Evolutionary conservation across 31 red algal species (phyloP).

Genomic region (Porphyra umbilicalis): DNA sequence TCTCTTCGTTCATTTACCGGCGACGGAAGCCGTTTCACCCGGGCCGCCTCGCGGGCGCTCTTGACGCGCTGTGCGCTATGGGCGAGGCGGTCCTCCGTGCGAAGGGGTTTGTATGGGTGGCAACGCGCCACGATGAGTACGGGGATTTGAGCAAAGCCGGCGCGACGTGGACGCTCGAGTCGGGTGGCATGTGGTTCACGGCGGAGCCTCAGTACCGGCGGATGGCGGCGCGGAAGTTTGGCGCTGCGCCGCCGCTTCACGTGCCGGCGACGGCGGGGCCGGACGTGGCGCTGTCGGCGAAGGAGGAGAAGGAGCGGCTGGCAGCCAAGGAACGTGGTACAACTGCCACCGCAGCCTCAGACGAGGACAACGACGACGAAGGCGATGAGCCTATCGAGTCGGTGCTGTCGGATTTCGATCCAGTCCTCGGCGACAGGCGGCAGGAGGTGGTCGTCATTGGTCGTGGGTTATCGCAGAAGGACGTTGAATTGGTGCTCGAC

Average conservation of each 20-base stretch:
- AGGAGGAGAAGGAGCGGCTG: too few species aligned
- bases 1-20: constrained; percentile 28
- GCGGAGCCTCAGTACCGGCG: constrained; percentile 6
- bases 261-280: too few species aligned
- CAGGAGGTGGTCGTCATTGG: constrained; percentile 8
- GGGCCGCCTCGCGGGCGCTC: background rate
- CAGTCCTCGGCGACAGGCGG: background rate
- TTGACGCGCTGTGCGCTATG: constrained; percentile 4
- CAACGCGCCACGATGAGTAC: constrained; percentile 11
- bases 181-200: constrained; percentile 20
- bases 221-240: too few species aligned
- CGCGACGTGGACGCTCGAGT: constrained; percentile 2
- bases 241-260: too few species aligned
- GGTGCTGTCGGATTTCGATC: background rate
- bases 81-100: constrained; percentile 12
- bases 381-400: background rate
- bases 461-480: background rate
- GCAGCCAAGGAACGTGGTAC: too few species aligned
- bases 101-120: constrained; percentile 39
- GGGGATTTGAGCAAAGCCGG: constrained; percentile 28
- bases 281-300: too few species aligned
- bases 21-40: constrained; percentile 28
- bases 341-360: too few species aligned
- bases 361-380: too few species aligned
- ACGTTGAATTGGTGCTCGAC: background rate